Evolutionary conservation across 176 grass and related monocot species (phyloP).

Genomic region (Alopecurus myosuroides): DNA sequence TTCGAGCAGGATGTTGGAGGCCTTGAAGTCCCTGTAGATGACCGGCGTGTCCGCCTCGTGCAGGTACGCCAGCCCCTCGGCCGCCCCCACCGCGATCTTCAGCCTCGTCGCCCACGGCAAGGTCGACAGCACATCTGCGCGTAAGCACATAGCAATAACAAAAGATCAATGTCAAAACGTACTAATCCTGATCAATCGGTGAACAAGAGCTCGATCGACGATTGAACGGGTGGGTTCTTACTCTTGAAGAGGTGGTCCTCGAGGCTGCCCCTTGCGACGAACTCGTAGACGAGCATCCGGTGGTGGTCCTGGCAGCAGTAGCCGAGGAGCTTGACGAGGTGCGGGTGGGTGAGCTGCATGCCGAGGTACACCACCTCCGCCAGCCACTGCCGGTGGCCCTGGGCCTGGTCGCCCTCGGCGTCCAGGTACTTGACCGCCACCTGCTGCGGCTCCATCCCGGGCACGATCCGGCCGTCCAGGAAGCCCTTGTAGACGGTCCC

Average conservation of each 20-base stretch:
- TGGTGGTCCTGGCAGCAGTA: constrained; percentile 83
- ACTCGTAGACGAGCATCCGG: constrained; percentile 93
- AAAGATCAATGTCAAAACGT: no score
- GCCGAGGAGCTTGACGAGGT: constrained; percentile 82
- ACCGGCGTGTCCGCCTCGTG: constrained; percentile 81
- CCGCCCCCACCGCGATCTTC: constrained; percentile 83
- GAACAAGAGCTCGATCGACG: no score
- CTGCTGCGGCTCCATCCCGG: constrained; percentile 49
- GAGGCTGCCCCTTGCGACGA: constrained; percentile 66
- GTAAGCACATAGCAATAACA: no score
- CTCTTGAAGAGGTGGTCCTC: constrained; percentile 87
- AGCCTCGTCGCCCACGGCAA: constrained; percentile 81
- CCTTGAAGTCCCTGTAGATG: constrained; percentile 96
- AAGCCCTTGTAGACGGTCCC: constrained; percentile 92
- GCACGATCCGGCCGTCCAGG: constrained; percentile 46
- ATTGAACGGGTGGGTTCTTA: no score
- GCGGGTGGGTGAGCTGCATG: constrained; percentile 56
- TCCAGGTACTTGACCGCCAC: constrained; percentile 87
- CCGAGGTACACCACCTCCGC: constrained; percentile 84
- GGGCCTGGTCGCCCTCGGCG: constrained; percentile 64
- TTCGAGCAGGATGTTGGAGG: constrained; percentile 92
- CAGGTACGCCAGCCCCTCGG: constrained; percentile 85
- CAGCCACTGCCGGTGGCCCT: constrained; percentile 88
- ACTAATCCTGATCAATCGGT: no score
- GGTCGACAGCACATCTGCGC: constrained; percentile 53